Evolutionary conservation across 805 yeast genomes (phyloP).

Genomic region (Metschnikowia chrysomelidarum): DNA sequence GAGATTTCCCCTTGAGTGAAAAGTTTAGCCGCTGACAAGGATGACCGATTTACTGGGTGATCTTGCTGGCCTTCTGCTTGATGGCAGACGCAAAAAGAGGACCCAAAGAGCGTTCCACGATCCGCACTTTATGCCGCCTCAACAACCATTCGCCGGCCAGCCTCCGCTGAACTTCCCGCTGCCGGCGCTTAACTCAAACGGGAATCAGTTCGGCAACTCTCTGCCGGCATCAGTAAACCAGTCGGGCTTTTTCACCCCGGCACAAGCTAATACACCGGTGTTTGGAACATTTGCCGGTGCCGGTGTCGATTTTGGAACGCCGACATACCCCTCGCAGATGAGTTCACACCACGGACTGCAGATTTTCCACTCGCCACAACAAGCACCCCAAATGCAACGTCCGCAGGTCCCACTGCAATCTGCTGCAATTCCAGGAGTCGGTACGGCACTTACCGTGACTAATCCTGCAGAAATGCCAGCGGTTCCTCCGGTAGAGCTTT

Average conservation of each 20-base stretch:
- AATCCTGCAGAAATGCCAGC: constrained; percentile 13
- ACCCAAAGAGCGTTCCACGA: constrained; percentile 19
- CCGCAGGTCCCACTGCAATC: too few relatives aligned
- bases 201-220: background rate
- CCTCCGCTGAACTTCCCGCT: background rate
- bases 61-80: constrained; percentile 12
- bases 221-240: constrained; percentile 2
- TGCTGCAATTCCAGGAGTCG: background rate
- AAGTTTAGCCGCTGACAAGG: too few relatives aligned
- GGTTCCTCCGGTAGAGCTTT: constrained; percentile 12
- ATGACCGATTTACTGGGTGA: constrained; percentile 16
- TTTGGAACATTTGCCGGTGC: background rate
- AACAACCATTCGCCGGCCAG: constrained; percentile 3
- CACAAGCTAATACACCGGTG: constrained; percentile 5
- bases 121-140: constrained; percentile 6
- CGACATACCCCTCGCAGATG: constrained; percentile 1
- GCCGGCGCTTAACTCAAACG: constrained; percentile 1
- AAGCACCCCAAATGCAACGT: background rate
- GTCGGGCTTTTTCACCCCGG: constrained; percentile 8
- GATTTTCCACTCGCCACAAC: constrained; percentile 1
- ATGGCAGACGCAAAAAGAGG: constrained; percentile 15
- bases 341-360: background rate
- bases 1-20: too few relatives aligned
- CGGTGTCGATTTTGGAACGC: too few relatives aligned
- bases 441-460: constrained; percentile 7